phyloP scores from a whole-genome alignment of 2,329 filamentous ascomycete species.

The Cladosporium oxysporum region DNA sequence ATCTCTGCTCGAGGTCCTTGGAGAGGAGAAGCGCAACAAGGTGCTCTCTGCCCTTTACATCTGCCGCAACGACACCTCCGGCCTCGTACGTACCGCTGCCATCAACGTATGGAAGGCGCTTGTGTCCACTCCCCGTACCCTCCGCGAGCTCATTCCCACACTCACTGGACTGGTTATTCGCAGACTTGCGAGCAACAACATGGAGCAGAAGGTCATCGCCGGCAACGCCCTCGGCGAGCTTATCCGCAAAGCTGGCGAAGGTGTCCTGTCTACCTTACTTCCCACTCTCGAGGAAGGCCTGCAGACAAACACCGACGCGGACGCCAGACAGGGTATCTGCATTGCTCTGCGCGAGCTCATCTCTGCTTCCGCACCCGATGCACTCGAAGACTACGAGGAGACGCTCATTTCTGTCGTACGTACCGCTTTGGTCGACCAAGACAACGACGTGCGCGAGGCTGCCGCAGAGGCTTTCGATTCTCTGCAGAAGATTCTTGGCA shows the following conservation, averaged over 20 bases:
- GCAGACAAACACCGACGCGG: conserved; percentile 82
- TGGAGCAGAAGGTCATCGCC: conserved; percentile 98
- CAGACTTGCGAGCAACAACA: conserved; percentile 89
- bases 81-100: conserved; percentile 83
- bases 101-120: conserved; percentile 96
- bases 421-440: conserved; percentile 84
- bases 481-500: conserved; percentile 88
- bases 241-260: conserved; percentile 94
- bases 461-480: conserved; percentile 97
- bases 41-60: conserved; percentile 97
- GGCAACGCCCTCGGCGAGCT: conserved; percentile 95
- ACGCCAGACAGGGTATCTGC: conserved; percentile 96
- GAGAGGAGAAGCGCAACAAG: conserved; percentile 94
- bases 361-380: conserved; percentile 80
- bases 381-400: conserved; percentile 92
- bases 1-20: conserved; percentile 90
- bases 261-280: conserved; percentile 81
- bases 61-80: conserved; percentile 94
- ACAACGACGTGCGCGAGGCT: conserved; percentile 88
- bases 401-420: conserved; percentile 92
- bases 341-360: conserved; percentile 94
- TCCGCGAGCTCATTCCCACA: conserved; percentile 93
- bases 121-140: conserved; percentile 84
- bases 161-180: conserved; percentile 93
- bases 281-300: conserved; percentile 92